Evolutionary conservation across 1,284 basidiomycete species (phyloP).

Genomic region (Cerioporus squamosus): DNA sequence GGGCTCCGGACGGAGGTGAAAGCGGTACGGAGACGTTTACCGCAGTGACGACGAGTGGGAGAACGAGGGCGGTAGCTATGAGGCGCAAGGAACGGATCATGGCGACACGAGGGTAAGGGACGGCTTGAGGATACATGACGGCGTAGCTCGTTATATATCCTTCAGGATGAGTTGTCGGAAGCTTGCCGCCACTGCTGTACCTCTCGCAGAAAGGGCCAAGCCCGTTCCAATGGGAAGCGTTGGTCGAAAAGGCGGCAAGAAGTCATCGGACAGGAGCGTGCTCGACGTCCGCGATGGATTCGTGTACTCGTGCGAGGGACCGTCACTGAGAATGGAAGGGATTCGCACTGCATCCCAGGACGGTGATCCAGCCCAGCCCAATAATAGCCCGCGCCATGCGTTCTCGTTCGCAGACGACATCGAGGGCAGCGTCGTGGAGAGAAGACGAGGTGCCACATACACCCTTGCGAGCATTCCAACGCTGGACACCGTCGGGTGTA

Average conservation of each 20-base stretch:
- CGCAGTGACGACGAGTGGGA: slow-evolving; percentile 8
- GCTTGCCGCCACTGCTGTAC: background rate
- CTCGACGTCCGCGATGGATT: background rate
- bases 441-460: too few relatives aligned
- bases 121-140: too few relatives aligned
- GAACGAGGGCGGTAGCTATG: background rate
- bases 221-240: background rate
- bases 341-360: background rate
- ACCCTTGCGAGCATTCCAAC: too few relatives aligned
- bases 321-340: background rate
- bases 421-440: too few relatives aligned
- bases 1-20: slow-evolving; percentile 25
- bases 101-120: background rate
- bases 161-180: too few relatives aligned
- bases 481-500: too few relatives aligned
- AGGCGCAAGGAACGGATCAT: background rate
- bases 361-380: background rate
- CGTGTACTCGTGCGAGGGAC: background rate
- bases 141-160: too few relatives aligned
- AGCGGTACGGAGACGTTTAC: slow-evolving; percentile 31
- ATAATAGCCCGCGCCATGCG: background rate
- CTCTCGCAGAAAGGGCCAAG: background rate
- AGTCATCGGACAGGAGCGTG: background rate
- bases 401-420: background rate
- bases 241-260: background rate